Percentiles rank a stretch among this genome's conserved stretches.
Evolutionary conservation across 495 filamentous ascomycete genomes (phyloP).

Genomic region (Pseudevernia furfuracea): DNA sequence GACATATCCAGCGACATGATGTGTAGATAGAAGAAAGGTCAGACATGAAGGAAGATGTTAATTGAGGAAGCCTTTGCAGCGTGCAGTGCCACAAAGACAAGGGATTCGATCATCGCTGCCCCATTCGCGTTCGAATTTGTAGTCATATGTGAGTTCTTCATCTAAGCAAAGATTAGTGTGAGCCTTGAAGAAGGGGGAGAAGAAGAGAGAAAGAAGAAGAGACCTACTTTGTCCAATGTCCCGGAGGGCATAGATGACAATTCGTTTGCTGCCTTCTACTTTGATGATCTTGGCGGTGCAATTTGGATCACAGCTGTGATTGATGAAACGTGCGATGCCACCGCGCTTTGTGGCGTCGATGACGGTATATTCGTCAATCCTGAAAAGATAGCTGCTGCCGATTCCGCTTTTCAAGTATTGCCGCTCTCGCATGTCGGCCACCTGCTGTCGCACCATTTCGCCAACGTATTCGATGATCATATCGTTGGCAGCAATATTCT

Average conservation of each 20-base stretch:
- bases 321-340: conserved; percentile 97
- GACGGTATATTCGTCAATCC: conserved; percentile 95
- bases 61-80: conserved; percentile 98
- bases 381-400: conserved; percentile 94
- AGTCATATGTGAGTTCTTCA: conserved; percentile 98
- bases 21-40: conserved; percentile 12
- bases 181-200: background rate
- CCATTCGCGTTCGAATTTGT: conserved; percentile 98
- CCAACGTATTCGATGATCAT: conserved; percentile 99
- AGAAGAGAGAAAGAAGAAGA: background rate
- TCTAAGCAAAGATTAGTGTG: conserved; percentile 44
- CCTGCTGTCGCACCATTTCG: conserved; percentile 91
- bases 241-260: conserved; percentile 94
- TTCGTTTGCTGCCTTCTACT: conserved; percentile 96
- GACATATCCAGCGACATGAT: conserved; percentile 8
- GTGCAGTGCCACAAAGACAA: conserved; percentile 88
- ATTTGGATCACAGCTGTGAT: conserved; percentile 95
- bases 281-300: conserved; percentile 99
- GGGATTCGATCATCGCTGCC: conserved; percentile 92
- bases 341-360: conserved; percentile 98
- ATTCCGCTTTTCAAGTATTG: conserved; percentile 94
- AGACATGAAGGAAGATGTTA: conserved; percentile 31
- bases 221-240: conserved; percentile 89
- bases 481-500: conserved; percentile 93
- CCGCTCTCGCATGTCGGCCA: conserved; percentile 87